phyloP scores from a whole-genome alignment of 1,139 yeast genomes.

The Zygoascus sp. region DNA sequence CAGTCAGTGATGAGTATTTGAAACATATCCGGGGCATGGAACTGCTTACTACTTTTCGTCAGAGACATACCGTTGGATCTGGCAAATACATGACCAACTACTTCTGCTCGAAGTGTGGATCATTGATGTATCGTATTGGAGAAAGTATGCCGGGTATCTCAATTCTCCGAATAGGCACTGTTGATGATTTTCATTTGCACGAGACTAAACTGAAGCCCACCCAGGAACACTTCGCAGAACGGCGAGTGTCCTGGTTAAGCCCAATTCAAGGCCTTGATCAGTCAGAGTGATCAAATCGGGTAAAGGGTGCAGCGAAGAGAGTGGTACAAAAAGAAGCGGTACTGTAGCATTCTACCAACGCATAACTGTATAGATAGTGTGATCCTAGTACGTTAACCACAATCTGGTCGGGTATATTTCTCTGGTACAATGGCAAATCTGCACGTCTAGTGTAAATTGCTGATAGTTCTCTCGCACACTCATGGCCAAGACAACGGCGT shows the following conservation, averaged over 20 bases:
- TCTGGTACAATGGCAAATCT: too few species aligned
- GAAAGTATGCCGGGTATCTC: not conserved
- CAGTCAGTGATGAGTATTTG: not conserved
- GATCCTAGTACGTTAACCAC: too few species aligned
- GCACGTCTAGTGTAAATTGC: too few species aligned
- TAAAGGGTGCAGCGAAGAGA: too few species aligned
- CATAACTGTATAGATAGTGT: too few species aligned
- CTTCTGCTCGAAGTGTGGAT: constrained; percentile 9
- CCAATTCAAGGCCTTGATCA: not conserved
- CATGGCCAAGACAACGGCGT: too few species aligned
- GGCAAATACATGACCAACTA: constrained; percentile 5
- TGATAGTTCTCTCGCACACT: too few species aligned
- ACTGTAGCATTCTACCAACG: too few species aligned
- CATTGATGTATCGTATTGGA: constrained; percentile 5
- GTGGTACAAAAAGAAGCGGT: too few species aligned
- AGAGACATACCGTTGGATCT: not conserved
- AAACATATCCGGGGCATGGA: constrained; percentile 5
- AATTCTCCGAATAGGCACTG: constrained; percentile 7
- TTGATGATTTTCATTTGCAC: constrained; percentile 6
- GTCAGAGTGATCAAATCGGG: too few species aligned
- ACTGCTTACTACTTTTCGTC: not conserved
- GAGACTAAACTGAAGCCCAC: constrained; percentile 6
- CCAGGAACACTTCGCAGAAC: not conserved
- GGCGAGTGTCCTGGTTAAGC: constrained; percentile 1
- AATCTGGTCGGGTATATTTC: too few species aligned